phyloP scores from a whole-genome alignment of 2,329 filamentous ascomycete genomes.

The Ceratocystis eucalypticola region DNA sequence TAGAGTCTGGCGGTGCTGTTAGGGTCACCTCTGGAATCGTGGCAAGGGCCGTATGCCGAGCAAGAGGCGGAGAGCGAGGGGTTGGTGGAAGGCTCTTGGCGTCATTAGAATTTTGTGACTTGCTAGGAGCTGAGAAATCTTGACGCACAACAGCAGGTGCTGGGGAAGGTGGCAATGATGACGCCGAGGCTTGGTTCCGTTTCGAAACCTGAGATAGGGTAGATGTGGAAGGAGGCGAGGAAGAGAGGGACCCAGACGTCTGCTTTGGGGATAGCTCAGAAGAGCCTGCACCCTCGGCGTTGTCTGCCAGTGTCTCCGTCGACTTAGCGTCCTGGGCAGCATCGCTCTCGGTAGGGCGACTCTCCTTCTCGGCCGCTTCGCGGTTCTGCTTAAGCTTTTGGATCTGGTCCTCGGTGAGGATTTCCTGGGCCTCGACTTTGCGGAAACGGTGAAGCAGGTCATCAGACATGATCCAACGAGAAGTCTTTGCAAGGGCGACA shows the following conservation, averaged over 20 bases:
- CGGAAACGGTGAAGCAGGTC: conserved; percentile 44
- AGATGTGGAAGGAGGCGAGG: not conserved
- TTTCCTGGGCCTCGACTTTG: conserved; percentile 45
- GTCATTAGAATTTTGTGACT: not conserved
- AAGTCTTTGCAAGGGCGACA: conserved; percentile 19
- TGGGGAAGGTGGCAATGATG: not conserved
- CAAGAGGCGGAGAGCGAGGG: conserved; percentile 7
- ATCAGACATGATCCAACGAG: conserved; percentile 41
- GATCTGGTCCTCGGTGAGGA: conserved; percentile 40
- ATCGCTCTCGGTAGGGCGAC: not conserved
- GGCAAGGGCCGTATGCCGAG: conserved; percentile 25
- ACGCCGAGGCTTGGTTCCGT: not conserved
- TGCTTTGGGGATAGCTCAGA: not conserved
- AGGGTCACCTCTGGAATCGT: conserved; percentile 32
- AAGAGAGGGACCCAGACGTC: not conserved
- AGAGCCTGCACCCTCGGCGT: not conserved
- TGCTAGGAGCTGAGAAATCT: not conserved
- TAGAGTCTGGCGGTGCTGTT: conserved; percentile 19
- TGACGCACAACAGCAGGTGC: not conserved
- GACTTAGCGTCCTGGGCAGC: not conserved
- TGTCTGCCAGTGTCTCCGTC: not conserved
- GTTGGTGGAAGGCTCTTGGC: not conserved
- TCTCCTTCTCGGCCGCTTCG: conserved; percentile 19
- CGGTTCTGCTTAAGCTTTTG: conserved; percentile 32
- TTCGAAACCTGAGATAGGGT: not conserved